Evolutionary conservation across 1,284 basidiomycete species (phyloP), one percentile per base, ranked within the genome.

Genomic region (Termitomyces sp.): DNA sequence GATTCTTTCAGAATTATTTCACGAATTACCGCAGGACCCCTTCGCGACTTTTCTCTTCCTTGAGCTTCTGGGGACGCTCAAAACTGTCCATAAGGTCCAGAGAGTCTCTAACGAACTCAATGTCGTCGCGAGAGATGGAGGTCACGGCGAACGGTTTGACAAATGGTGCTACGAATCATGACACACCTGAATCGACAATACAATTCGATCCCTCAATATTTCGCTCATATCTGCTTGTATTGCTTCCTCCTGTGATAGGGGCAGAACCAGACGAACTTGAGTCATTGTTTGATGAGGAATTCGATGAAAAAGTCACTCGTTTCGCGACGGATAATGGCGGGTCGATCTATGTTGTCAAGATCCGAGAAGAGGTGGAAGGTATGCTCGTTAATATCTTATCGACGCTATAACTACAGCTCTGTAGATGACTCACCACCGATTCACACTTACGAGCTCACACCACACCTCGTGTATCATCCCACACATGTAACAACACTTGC

Each of bases 401-500:
- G 31, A 28, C 26, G 14, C 9, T 46, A 11, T 49, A 5, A 31
- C 49, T 35, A 51, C 43, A 56, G 8, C 19, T 31, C 37, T 19
- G 46, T 63, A 84, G 84, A 86, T 65, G 86, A 89, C 55, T 71
- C 72, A 37, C 73, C 75, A 41, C 77, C 80, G 31, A 78, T 75
- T 19, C 86, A 83, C 67, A 74, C 77, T 42, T 93, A 92, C 67
- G 75, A 81, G 34, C 75, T 94, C 50, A 83, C 87, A 9, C 70
- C 81, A 7, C 83, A 88, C 52, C 79, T 93, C 26, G 78, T 80
- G n/a, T 94, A 97, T 71, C 86, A 92, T 46, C 74, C 88, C 9
- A 82, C 84, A 35, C 85, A 92, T 72, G 78, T 88, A 51, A 90
- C 88, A 8, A 96, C 93, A 0, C 82, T 99, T 46, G 94, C 94